Conservation (phyloP, 176 grass and related monocot species). For the Ensete ventricosum region DNA sequence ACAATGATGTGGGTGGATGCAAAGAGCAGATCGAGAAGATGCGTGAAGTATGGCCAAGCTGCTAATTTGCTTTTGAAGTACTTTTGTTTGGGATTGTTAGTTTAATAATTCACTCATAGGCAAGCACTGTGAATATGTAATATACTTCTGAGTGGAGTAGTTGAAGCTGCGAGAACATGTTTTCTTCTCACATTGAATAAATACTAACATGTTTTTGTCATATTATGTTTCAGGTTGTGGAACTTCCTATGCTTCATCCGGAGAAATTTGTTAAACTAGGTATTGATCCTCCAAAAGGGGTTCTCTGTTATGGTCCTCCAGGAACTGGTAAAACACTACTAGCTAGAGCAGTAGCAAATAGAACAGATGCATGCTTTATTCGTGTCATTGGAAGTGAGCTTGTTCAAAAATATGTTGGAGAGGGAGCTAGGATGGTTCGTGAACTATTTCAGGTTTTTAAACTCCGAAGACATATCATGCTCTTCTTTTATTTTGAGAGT, state of each 20-base stretch:
- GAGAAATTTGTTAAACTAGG: constrained; percentile 31
- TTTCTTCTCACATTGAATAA: not conserved
- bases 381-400: constrained; percentile 25
- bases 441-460: constrained; percentile 31
- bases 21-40: constrained; percentile 36
- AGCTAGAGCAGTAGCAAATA: constrained; percentile 27
- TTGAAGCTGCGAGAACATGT: no score
- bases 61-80: not conserved
- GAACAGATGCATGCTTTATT: constrained; percentile 33
- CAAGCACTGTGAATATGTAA: not conserved
- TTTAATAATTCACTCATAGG: no score
- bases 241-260: constrained; percentile 33
- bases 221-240: constrained; percentile 23
- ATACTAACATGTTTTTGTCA: not conserved
- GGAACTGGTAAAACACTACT: constrained; percentile 37
- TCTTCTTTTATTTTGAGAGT: not conserved
- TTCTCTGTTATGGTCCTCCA: constrained; percentile 27
- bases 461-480: not conserved
- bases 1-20: constrained; percentile 31
- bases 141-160: not conserved
- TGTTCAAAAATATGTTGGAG: constrained; percentile 22
- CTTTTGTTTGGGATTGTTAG: not conserved
- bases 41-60: constrained; percentile 4
- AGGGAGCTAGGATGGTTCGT: constrained; percentile 21
- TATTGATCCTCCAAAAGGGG: constrained; percentile 30